Evolutionary conservation across 225 moss, liverwort and hornwort genomes (phyloP).

Genomic region (Sphagnum tenellum): DNA sequence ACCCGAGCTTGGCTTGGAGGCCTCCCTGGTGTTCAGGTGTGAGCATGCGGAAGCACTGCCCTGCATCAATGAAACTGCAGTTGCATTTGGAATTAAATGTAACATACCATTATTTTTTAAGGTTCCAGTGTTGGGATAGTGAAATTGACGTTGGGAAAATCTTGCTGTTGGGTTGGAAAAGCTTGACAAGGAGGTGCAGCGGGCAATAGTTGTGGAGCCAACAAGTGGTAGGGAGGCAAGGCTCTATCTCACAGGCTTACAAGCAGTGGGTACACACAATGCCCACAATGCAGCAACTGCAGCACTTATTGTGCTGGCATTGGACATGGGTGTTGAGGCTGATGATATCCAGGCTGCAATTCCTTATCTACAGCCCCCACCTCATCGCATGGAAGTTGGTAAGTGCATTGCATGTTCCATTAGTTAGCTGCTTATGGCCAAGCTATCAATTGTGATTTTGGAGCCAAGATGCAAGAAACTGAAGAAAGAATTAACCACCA

Average conservation of each 20-base stretch:
- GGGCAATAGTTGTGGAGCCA: conserved; percentile 79
- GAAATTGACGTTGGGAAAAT: neutral
- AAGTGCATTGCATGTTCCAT: neutral
- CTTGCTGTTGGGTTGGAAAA: conserved; percentile 1
- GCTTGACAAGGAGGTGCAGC: conserved; percentile 87
- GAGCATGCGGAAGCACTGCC: neutral
- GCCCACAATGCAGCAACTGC: conserved; percentile 94
- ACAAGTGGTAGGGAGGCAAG: conserved; percentile 68
- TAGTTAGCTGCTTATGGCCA: too few relatives aligned
- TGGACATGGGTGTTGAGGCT: conserved; percentile 66
- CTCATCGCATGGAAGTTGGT: conserved; percentile 99
- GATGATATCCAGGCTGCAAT: conserved; percentile 65
- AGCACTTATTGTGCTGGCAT: conserved; percentile 66
- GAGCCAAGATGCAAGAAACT: too few relatives aligned
- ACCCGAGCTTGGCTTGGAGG: conserved; percentile 93
- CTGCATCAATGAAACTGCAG: neutral
- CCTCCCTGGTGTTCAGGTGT: conserved; percentile 92
- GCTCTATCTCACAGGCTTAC: conserved; percentile 60
- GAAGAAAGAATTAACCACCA: too few relatives aligned
- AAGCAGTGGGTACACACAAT: conserved; percentile 73
- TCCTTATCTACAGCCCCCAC: conserved; percentile 55
- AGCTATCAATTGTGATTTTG: too few relatives aligned
- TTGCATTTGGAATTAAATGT: neutral
- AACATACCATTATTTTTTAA: neutral
- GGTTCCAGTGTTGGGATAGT: too few relatives aligned